These are phyloP conservation scores for Glycyrrhiza uralensis DNA, from an alignment of 306 rosid species.

Conservation along the genomic window DNA sequence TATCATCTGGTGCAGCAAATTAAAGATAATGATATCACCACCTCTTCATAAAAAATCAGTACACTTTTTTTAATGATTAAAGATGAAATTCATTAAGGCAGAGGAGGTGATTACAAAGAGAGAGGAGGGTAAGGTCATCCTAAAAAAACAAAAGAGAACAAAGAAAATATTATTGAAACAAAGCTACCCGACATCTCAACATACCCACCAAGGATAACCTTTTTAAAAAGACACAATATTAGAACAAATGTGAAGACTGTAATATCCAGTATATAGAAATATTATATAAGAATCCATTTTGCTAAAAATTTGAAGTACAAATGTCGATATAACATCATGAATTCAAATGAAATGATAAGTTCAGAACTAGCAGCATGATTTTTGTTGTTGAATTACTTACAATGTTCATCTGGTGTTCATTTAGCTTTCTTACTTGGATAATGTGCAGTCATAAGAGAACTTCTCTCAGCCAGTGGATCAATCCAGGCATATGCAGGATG, in stretches of 20 bases:
- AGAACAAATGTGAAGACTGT: constrained; percentile 18
- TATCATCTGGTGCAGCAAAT: constrained; percentile 40
- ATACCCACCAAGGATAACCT: neutral
- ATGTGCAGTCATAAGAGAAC: constrained; percentile 43
- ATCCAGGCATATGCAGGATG: constrained; percentile 86
- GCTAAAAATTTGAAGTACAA: neutral
- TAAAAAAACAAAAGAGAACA: neutral
- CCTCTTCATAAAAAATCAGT: constrained; percentile 22
- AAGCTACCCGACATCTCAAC: neutral
- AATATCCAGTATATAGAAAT: neutral
- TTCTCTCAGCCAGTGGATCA: constrained; percentile 59
- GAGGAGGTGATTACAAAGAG: neutral
- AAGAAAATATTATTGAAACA: neutral
- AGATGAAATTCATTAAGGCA: constrained; percentile 12
- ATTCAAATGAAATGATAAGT: neutral
- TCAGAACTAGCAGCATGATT: constrained; percentile 3
- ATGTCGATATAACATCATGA: constrained; percentile 9
- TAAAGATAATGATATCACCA: constrained; percentile 12
- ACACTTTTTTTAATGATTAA: neutral
- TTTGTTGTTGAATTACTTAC: constrained; percentile 44
- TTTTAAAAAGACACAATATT: neutral
- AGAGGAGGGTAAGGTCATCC: neutral
- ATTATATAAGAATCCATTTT: neutral
- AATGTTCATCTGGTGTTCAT: constrained; percentile 48
- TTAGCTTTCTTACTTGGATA: constrained; percentile 77